phyloP scores from a whole-genome alignment of 805 yeast species.

The Yamadazyma kitorensis region DNA sequence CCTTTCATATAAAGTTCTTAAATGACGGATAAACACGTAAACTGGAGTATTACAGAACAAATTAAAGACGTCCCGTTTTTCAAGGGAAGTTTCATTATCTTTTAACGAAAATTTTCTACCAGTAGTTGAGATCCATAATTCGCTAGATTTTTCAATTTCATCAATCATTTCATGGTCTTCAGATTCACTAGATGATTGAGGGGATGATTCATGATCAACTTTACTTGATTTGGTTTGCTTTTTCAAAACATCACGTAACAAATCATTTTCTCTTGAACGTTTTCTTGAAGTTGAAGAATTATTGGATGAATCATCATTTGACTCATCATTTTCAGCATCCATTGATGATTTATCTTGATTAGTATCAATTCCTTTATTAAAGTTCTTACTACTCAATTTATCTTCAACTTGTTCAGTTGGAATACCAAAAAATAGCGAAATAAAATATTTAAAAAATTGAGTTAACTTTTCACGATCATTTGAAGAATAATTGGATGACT shows the following conservation, averaged over 20 bases:
- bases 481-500: constrained; percentile 71
- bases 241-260: constrained; percentile 59
- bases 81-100: constrained; percentile 20
- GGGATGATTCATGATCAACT: constrained; percentile 32
- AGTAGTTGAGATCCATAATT: constrained; percentile 42
- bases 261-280: constrained; percentile 52
- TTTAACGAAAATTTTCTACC: constrained; percentile 29
- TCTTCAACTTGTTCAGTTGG: constrained; percentile 48
- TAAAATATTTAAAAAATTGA: constrained; percentile 66
- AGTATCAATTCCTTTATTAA: neutral
- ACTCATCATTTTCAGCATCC: constrained; percentile 11
- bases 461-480: constrained; percentile 77
- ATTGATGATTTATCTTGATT: too few relatives aligned
- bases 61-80: constrained; percentile 59
- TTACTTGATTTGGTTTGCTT: constrained; percentile 43
- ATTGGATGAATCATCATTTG: constrained; percentile 6
- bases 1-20: constrained; percentile 79
- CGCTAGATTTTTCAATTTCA: constrained; percentile 36
- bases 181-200: constrained; percentile 24
- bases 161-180: constrained; percentile 31
- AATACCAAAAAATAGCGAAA: constrained; percentile 68
- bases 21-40: constrained; percentile 84
- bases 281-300: constrained; percentile 36
- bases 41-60: constrained; percentile 85
- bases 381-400: constrained; percentile 20